phyloP scores from a whole-genome alignment of 2,329 filamentous ascomycete species.

The Fusarium proliferatum region DNA sequence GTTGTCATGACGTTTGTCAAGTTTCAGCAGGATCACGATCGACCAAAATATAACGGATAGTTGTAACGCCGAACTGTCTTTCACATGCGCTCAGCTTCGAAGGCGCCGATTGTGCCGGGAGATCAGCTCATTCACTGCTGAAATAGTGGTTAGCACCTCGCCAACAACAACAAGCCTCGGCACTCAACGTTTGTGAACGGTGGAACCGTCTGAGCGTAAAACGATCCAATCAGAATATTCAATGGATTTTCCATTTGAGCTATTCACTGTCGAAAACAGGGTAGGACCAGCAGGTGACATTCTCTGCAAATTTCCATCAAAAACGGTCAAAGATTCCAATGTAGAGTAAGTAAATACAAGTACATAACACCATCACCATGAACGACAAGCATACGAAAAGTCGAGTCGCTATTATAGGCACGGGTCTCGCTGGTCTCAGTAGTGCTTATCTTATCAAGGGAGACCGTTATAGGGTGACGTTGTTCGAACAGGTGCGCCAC shows the following conservation, averaged over 20 bases:
- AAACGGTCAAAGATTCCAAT: not conserved
- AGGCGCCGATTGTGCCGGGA: not conserved
- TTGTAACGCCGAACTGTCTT: not conserved
- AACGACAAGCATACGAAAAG: not conserved
- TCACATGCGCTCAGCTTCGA: not conserved
- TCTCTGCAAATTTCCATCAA: not conserved
- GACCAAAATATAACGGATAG: not conserved
- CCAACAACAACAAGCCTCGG: not conserved
- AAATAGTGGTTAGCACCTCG: not conserved
- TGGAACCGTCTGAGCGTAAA: not conserved
- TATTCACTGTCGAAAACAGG: not conserved
- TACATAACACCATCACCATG: not conserved
- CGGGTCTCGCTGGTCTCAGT: conserved; percentile 52
- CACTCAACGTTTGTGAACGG: not conserved
- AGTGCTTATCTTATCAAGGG: conserved; percentile 51
- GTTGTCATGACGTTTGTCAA: not conserved
- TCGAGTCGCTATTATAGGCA: conserved; percentile 51
- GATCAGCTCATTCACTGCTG: not conserved
- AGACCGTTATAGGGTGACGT: conserved; percentile 31
- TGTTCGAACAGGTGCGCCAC: conserved; percentile 52
- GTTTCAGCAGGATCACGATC: not conserved
- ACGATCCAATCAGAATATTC: not conserved
- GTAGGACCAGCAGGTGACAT: not conserved
- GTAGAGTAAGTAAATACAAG: not conserved
- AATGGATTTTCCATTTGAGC: accelerated